These are phyloP conservation scores for Exserohilum turcica DNA, from an alignment of 2,329 filamentous ascomycete species.

Conservation along the genomic window DNA sequence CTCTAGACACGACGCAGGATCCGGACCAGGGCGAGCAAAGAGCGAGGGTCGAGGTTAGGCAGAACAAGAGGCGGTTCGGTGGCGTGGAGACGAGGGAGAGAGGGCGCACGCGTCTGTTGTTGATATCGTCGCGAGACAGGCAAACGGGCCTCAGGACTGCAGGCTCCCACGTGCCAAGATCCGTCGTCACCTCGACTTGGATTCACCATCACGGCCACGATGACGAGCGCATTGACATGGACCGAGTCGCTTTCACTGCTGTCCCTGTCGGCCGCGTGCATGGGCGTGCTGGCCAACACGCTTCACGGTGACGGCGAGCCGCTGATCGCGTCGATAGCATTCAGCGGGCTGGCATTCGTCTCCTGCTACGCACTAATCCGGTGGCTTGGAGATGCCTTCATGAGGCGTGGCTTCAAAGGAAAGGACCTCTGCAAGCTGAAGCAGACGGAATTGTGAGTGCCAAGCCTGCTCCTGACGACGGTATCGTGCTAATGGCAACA, in stretches of 20 bases:
- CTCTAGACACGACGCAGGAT: constrained; percentile 1
- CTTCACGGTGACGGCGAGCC: constrained; percentile 85
- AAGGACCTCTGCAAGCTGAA: constrained; percentile 82
- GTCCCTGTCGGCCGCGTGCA: constrained; percentile 69
- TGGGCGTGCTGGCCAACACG: constrained; percentile 77
- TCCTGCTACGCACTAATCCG: constrained; percentile 83
- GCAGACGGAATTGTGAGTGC: constrained; percentile 71
- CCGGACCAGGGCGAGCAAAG: background rate
- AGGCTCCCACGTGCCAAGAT: constrained; percentile 17
- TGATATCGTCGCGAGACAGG: constrained; percentile 11
- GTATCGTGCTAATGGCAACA: constrained; percentile 42
- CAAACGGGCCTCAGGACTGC: constrained; percentile 14
- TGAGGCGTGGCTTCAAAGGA: constrained; percentile 85
- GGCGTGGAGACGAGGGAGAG: background rate
- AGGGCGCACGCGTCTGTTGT: constrained; percentile 4
- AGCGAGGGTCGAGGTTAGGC: background rate
- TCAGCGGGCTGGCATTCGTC: constrained; percentile 83
- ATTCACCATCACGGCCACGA: constrained; percentile 18
- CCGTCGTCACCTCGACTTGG: constrained; percentile 13
- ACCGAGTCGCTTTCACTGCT: constrained; percentile 64
- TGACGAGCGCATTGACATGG: constrained; percentile 52
- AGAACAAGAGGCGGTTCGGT: background rate
- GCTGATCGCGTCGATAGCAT: constrained; percentile 82
- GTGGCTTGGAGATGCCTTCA: constrained; percentile 91
- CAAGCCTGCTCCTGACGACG: background rate